Base-by-base conservation (phyloP, 129 eudicot species). In the Flaveria linearis region DNA sequence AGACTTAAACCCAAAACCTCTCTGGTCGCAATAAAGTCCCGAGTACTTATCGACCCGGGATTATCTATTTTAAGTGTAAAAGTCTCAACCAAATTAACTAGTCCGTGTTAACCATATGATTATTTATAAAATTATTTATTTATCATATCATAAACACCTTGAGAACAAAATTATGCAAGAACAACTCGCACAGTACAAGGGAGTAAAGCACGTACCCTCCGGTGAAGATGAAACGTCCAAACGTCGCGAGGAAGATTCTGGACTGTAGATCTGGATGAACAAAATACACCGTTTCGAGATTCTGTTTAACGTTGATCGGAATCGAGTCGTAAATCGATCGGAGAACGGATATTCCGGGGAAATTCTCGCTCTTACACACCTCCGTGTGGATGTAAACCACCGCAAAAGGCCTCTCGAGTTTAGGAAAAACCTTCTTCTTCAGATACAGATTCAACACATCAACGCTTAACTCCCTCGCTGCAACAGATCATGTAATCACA, bases 211-310 rank as follows among this genome's bases (percentile, higher is more conserved):
- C 25, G 47, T 88, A 88, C 95, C 91, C 84, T 51, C 87, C 86
- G 69, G 76, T 66, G 83, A 92, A 88, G 36, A 92, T 76, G 71
- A 92, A 77, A 13, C 95, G 94, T 64, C 96, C 94, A 10, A 92
- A 83, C 25, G 94, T 90, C 56, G 96, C 96, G 22, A 92, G 84
- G 70, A 92, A 92, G 68, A 92, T 91, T 50, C 91, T 84, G 23
- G 98, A 82, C 47, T 92, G 98, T 7, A 92, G 79, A 52, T 87
- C 94, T 11, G 98, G 98, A 73, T 92, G 98, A 42, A 92, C 83
- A 63, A 92, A 92, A 70, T 88, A 92, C 11, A 92, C 84, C 2
- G 94, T 63, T 45, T 90, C 81, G 47, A 92, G 86, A 75, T 89
- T 86, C 16, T 86, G 83, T 47, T 76, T 83, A 18, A 88, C 87